phyloP scores from a whole-genome alignment of 139 green algal genomes.

The Deuterostichococcus epilithicus region DNA sequence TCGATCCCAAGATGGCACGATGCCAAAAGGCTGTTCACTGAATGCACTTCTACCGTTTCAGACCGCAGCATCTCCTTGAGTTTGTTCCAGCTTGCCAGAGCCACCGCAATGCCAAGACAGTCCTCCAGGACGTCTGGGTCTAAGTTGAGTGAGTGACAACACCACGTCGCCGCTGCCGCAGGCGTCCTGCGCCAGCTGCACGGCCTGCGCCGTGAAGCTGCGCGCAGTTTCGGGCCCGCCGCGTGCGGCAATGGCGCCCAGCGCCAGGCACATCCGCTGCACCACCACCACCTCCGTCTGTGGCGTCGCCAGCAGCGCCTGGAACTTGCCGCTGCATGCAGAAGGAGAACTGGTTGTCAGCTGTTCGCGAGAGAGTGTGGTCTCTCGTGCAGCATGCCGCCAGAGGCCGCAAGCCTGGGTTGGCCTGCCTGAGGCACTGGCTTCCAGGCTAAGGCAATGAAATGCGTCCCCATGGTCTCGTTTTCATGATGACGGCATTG shows the following conservation, averaged over 20 bases:
- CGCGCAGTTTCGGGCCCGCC: not conserved
- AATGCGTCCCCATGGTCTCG: not conserved
- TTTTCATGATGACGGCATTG: no score
- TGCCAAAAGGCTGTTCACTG: no score
- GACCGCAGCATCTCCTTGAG: no score
- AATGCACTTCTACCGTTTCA: no score
- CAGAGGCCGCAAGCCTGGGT: no score
- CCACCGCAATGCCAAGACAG: not conserved
- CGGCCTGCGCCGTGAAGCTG: not conserved
- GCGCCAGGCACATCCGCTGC: slow-evolving; percentile 13
- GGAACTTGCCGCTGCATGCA: not conserved
- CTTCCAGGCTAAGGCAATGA: not conserved
- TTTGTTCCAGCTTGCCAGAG: no score
- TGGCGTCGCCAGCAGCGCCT: not conserved
- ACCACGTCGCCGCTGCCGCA: not conserved
- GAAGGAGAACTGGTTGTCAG: no score
- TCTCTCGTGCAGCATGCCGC: no score
- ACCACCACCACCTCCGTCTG: not conserved
- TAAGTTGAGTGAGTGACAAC: not conserved
- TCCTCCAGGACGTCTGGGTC: not conserved
- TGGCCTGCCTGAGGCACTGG: no score
- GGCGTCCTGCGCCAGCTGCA: not conserved
- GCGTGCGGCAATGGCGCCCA: slow-evolving; percentile 10
- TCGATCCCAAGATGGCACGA: no score
- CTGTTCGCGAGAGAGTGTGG: no score